phyloP scores from a whole-genome alignment of 495 filamentous ascomycete species.

The Cryomyces antarcticus region DNA sequence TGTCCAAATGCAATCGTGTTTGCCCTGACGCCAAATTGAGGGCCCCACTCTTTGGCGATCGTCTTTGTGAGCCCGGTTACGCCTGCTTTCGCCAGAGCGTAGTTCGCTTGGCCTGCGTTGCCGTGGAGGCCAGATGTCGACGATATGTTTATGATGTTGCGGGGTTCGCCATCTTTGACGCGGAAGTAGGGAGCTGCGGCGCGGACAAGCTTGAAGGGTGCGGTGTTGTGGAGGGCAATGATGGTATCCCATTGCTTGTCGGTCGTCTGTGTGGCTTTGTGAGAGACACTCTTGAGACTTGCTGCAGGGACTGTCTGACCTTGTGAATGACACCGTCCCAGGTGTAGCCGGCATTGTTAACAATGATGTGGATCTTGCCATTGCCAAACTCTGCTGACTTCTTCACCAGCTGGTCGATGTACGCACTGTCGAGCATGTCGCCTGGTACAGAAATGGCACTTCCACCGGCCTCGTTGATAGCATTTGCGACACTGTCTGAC shows the following conservation, averaged over 20 bases:
- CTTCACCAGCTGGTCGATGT: slow-evolving; percentile 48
- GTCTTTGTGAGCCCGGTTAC: slow-evolving; percentile 63
- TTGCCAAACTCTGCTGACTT: slow-evolving; percentile 57
- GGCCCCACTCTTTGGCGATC: slow-evolving; percentile 85
- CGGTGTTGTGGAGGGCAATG: slow-evolving; percentile 56
- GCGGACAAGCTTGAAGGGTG: slow-evolving; percentile 63
- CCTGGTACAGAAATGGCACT: slow-evolving; percentile 50
- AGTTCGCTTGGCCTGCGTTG: slow-evolving; percentile 74
- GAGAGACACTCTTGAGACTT: background rate
- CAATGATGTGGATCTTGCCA: slow-evolving; percentile 73
- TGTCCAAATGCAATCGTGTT: slow-evolving; percentile 72
- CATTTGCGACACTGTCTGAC: slow-evolving; percentile 35
- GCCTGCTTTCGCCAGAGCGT: slow-evolving; percentile 64
- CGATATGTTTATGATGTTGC: slow-evolving; percentile 65
- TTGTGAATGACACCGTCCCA: slow-evolving; percentile 88
- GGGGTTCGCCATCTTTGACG: slow-evolving; percentile 58
- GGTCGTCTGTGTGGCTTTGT: slow-evolving; percentile 34
- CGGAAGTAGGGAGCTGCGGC: slow-evolving; percentile 70
- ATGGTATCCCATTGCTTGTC: slow-evolving; percentile 87
- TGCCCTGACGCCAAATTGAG: slow-evolving; percentile 57
- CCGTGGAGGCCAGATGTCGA: slow-evolving; percentile 63
- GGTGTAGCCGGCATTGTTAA: slow-evolving; percentile 77
- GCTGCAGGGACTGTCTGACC: slow-evolving; percentile 18
- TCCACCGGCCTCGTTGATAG: slow-evolving; percentile 44
- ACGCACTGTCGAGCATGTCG: slow-evolving; percentile 46